Evolutionary conservation across 805 yeast genomes (phyloP), one percentile per base, ranked within the genome.

Genomic region (Yarrowia deformans): DNA sequence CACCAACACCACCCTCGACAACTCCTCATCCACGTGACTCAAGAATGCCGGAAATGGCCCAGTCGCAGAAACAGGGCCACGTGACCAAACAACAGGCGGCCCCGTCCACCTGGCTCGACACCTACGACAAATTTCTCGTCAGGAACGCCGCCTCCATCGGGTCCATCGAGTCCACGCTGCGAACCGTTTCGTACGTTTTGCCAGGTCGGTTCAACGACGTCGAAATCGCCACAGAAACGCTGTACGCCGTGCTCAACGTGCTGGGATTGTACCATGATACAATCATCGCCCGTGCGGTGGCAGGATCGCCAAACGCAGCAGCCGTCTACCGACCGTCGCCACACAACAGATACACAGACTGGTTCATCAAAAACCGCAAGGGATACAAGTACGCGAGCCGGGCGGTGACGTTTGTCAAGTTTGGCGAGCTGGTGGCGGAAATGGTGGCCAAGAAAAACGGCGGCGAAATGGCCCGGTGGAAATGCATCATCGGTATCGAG

Each of bases 201-300:
- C 83, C 83, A 1, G 81, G 82, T 7, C 79, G 79, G 67, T 77
- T 77, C 70, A 75, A 80, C 48, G 77, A 80, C 29, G 79, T 77
- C 40, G 83, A 81, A 71, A 71, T 80, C 23, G 77, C 76, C 8
- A 70, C 81, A 5, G 83, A 80, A 72, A 74, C 76, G 10, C 56
- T 75, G 9, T 78, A 74, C 39, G 74, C 81, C 8, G 55, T 71
- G 6, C 72, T 79, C n/a, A 76, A 78, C 68, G 72, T 80, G 8
- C 69, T 81, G 40, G 79, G 79, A 14, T 49, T 78, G 29, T 81
- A 79, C 70, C 81, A 80, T 68, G 80, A 80, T 72, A 72, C 78
- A 16, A 73, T 80, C 14, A 71, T 80, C 7, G 74, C 78, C 9
- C 72, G 74, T 8, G 77, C 79, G 1, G 72, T 76, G 54, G 73